phyloP scores from a whole-genome alignment of 768 basidiomycete species.

The Boletus subparvulus region DNA sequence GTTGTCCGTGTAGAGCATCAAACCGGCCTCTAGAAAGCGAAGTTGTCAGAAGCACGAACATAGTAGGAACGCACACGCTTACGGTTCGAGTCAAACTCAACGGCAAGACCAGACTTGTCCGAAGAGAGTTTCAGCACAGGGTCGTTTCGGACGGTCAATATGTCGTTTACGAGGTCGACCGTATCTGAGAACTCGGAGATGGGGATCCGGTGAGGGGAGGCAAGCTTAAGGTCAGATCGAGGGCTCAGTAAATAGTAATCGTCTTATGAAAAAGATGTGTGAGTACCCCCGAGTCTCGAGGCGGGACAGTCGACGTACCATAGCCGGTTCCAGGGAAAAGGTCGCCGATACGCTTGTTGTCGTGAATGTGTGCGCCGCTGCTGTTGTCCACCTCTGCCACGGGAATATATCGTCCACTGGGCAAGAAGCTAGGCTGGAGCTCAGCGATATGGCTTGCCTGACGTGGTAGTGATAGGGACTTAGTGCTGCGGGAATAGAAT shows the following conservation, averaged over 20 bases:
- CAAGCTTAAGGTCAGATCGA: slow-evolving; percentile 30
- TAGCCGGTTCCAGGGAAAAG: slow-evolving; percentile 58
- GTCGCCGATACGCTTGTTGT: slow-evolving; percentile 54
- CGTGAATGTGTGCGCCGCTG: slow-evolving; percentile 45
- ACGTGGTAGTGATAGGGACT: background rate
- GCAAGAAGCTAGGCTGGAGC: slow-evolving; percentile 47
- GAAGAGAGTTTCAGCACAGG: slow-evolving; percentile 56
- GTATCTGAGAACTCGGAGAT: slow-evolving; percentile 39
- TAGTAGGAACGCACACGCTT: slow-evolving; percentile 22
- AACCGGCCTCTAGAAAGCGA: slow-evolving; percentile 54
- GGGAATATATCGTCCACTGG: slow-evolving; percentile 51
- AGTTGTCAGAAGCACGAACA: background rate
- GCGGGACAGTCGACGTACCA: slow-evolving; percentile 37
- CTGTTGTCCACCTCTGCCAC: slow-evolving; percentile 41
- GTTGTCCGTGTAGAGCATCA: slow-evolving; percentile 74
- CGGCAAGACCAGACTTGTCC: slow-evolving; percentile 55
- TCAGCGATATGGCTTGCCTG: slow-evolving; percentile 58
- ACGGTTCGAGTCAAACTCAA: slow-evolving; percentile 73
- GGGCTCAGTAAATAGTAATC: slow-evolving; percentile 61
- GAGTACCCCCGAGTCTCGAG: background rate
- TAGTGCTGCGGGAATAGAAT: background rate
- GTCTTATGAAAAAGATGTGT: slow-evolving; percentile 39
- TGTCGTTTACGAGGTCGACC: slow-evolving; percentile 44
- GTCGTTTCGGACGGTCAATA: slow-evolving; percentile 31
- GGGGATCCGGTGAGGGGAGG: slow-evolving; percentile 50